Conservation (phyloP, 345 rosid genomes). For the Syzygium aromaticum region DNA sequence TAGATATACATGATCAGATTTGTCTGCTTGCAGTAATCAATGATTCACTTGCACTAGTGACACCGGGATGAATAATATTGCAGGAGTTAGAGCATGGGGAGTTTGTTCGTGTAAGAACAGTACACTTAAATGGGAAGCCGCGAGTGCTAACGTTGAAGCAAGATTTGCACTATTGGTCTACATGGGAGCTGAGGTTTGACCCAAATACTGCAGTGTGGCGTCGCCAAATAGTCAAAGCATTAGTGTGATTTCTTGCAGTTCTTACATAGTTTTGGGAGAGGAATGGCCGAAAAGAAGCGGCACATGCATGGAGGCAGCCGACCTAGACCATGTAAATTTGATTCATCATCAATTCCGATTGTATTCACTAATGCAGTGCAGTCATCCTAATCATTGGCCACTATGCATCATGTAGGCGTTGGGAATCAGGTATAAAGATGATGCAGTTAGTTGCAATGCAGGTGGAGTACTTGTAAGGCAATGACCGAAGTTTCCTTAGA, state of each 20-base stretch:
- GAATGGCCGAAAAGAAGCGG: neutral
- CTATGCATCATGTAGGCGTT: neutral
- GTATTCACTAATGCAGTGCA: neutral
- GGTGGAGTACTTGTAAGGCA: neutral
- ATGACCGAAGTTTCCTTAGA: neutral
- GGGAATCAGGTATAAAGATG: neutral
- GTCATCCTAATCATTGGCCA: neutral
- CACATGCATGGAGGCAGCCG: neutral
- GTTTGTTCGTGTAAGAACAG: constrained; percentile 75
- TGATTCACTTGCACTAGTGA: neutral
- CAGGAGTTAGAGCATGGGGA: constrained; percentile 82
- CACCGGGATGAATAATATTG: neutral
- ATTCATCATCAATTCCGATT: neutral
- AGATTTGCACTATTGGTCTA: constrained; percentile 95
- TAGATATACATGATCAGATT: neutral
- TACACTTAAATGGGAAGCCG: constrained; percentile 89
- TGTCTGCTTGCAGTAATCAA: neutral
- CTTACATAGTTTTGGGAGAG: neutral
- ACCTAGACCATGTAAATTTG: neutral
- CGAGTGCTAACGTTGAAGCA: constrained; percentile 83
- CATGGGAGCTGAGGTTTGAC: constrained; percentile 85
- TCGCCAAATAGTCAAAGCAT: constrained; percentile 46
- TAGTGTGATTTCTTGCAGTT: constrained; percentile 12
- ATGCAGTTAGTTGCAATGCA: neutral
- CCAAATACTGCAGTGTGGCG: constrained; percentile 71